Evolutionary conservation across 2,329 filamentous ascomycete genomes (phyloP).

Genomic region (Colletotrichum destructivum): DNA sequence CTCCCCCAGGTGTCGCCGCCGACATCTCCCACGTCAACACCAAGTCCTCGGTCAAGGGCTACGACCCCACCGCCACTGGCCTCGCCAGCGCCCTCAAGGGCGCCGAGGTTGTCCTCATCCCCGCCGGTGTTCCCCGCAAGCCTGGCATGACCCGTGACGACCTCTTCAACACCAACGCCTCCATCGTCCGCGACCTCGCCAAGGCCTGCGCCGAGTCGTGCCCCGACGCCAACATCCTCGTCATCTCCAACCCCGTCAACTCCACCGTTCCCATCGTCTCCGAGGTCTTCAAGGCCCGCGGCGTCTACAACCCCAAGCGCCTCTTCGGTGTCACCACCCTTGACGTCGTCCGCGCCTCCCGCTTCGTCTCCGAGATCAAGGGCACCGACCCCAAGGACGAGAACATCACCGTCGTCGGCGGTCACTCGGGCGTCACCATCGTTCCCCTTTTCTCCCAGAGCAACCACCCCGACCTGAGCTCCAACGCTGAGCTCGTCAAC

Average conservation of each 20-base stretch:
- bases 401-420: conserved; percentile 96
- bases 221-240: conserved; percentile 93
- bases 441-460: conserved; percentile 98
- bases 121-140: conserved; percentile 98
- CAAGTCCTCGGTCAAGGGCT: conserved; percentile 94
- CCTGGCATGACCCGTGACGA: conserved; percentile 99
- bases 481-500: conserved; percentile 85
- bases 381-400: conserved; percentile 90
- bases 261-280: conserved; percentile 97
- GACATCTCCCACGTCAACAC: conserved; percentile 99
- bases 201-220: conserved; percentile 91
- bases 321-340: conserved; percentile 99
- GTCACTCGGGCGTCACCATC: conserved; percentile 98
- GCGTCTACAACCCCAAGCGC: conserved; percentile 99
- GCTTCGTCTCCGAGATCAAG: conserved; percentile 98
- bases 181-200: conserved; percentile 97
- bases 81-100: conserved; percentile 86
- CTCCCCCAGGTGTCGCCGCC: conserved; percentile 87
- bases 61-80: conserved; percentile 82
- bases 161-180: conserved; percentile 99
- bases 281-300: conserved; percentile 95
- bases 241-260: conserved; percentile 99
- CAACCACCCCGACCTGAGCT: conserved; percentile 85
- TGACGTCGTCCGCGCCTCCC: conserved; percentile 96
- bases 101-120: conserved; percentile 95